phyloP scores from a whole-genome alignment of 2,329 filamentous ascomycete genomes.

The Penicillium nordicum region DNA sequence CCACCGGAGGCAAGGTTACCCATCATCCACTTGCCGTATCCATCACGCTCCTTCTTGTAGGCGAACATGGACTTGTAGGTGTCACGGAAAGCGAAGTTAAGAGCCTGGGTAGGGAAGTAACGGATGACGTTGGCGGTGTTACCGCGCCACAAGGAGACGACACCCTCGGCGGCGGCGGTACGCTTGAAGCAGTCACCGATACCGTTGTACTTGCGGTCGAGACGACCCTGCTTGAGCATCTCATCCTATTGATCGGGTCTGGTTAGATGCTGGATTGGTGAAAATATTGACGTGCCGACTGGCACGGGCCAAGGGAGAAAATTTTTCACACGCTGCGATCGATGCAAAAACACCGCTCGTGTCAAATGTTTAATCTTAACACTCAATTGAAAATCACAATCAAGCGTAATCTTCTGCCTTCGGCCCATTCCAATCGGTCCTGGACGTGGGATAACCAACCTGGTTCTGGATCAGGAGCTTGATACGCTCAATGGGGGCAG shows the following conservation, averaged over 20 bases:
- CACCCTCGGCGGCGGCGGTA: slow-evolving; percentile 86
- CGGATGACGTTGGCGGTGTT: slow-evolving; percentile 99
- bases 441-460: slow-evolving; percentile 58
- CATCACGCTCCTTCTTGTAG: slow-evolving; percentile 99
- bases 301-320: slow-evolving; percentile 12
- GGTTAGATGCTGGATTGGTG: slow-evolving; percentile 11
- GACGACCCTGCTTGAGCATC: slow-evolving; percentile 98
- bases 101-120: slow-evolving; percentile 99
- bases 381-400: background rate
- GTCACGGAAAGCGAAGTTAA: slow-evolving; percentile 99
- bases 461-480: slow-evolving; percentile 99
- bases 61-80: slow-evolving; percentile 99
- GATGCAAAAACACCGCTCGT: background rate
- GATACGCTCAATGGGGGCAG: slow-evolving; percentile 99
- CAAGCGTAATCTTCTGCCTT: background rate
- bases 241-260: slow-evolving; percentile 72
- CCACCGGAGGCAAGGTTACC: slow-evolving; percentile 99
- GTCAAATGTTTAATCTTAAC: background rate
- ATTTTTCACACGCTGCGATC: slow-evolving; percentile 10
- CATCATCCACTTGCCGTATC: slow-evolving; percentile 97
- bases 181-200: slow-evolving; percentile 94
- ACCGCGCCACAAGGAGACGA: slow-evolving; percentile 95
- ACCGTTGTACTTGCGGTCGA: slow-evolving; percentile 93
- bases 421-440: slow-evolving; percentile 1
- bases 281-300: background rate